Percentiles rank a stretch among this genome's conserved stretches.
Conservation (phyloP, 2,329 filamentous ascomycete species). For the Cladophialophora psammophila region DNA sequence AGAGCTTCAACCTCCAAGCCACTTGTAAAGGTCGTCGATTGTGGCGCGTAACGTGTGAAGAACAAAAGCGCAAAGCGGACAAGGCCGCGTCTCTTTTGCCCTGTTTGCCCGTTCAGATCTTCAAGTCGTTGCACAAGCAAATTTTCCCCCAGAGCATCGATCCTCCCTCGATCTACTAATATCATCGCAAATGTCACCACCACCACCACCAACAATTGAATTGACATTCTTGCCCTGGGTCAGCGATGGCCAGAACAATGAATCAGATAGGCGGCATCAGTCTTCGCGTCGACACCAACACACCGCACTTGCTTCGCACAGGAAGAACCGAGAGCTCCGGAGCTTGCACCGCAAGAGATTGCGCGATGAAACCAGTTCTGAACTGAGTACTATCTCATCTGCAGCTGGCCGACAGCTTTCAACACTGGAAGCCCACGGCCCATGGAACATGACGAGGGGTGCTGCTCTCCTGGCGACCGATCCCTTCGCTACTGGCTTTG, state of each 20-base stretch:
- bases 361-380: neutral
- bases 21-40: neutral
- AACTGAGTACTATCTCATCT: neutral
- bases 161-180: neutral
- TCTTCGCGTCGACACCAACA: conserved; percentile 15
- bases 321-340: conserved; percentile 10
- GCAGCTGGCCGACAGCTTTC: neutral
- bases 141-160: neutral
- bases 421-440: neutral
- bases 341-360: conserved; percentile 5
- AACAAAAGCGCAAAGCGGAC: neutral
- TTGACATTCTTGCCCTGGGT: conserved; percentile 16
- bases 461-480: neutral
- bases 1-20: too few species aligned
- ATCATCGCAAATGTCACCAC: neutral
- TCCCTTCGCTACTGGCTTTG: neutral
- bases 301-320: conserved; percentile 10
- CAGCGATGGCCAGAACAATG: conserved; percentile 2
- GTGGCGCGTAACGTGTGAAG: too few species aligned
- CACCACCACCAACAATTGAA: neutral
- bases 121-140: neutral
- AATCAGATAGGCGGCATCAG: conserved; percentile 2
- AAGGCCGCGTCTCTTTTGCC: neutral
- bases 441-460: conserved; percentile 1
- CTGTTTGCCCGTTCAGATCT: neutral